Base-by-base conservation (phyloP, 2,329 filamentous ascomycete genomes). In the Sporothrix variecibatus region DNA sequence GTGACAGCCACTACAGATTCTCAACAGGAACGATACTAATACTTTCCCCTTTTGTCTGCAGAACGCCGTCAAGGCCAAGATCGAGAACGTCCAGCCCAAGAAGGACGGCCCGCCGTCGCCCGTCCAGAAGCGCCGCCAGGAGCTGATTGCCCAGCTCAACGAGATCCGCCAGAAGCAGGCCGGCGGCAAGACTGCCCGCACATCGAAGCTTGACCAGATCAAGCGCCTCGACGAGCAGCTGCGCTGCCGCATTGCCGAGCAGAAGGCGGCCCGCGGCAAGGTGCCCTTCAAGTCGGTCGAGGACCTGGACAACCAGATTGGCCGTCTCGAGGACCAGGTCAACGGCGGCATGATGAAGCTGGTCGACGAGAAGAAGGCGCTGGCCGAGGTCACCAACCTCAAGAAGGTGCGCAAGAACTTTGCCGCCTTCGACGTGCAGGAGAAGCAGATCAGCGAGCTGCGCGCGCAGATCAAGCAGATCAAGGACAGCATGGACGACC, bases 311-410 rank as follows among this genome's bases (percentile, higher is more conserved):
- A 87, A 88, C 76, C 90, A 96, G 83, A 96, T 98, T 79, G 88
- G 89, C 75, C 87, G 87, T 71, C 90, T 98, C 72, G 93, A 97
- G 78, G 92, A 92, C 83, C 89, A 95, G 82, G 94, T 98, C 79
- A 93, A 97, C 82, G 89, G 91, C 49, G 95, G 95, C 77, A 92
- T 89, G 82, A 95, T 99, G 92, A 97, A 95, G 85, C 87, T 99
- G 71, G 96, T 98, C 12, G 96, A 99, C 79, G 96, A 98, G 89
- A 97, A 94, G 88, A 98, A 98, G 89, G 91, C 94, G 9, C 87
- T 98, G 26, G 85, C 89, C 70, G 94, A 98, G 79, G 92, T 97
- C 79, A 93, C 92, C 68, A 92, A 86, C 82, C 86, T 98, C 78
- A 92, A 93, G 83, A 97, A 97, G 87, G 89, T 93, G 80, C 93